Evolutionary conservation across 441 rosid genomes (phyloP), one percentile per base, ranked within the genome.

Genomic region (Gossypium lobatum): DNA sequence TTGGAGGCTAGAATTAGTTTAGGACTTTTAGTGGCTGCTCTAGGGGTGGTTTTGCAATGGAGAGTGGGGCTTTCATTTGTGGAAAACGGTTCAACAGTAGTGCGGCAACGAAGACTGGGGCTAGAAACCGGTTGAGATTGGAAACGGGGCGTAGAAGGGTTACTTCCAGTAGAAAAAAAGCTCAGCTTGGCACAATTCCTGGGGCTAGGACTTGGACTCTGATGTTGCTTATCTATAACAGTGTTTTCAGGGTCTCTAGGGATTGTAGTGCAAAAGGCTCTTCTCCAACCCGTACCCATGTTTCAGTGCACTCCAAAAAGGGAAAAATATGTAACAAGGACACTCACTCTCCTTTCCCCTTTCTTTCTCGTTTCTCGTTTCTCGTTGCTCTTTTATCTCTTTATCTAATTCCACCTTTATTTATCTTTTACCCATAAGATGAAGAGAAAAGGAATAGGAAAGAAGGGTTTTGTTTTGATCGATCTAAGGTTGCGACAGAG

Each of bases 231-330:
- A 8, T 86, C 88, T 7, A 85, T 66, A 71, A 71, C 75, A 3
- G 75, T 50, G 1, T 81, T 75, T 39, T 87, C 91, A 25, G 86
- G 79, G 68, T 91, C 93, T 82, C 86, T 82, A 16, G 92, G 87
- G 31, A 87, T 83, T 14, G 93, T 85, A 2, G 95, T 92, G 86
- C 98, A 94, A 78, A 94, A 94, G 25, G 98, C 98, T 84, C 92
- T 87, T 76, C 98, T 90, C 98, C 97, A 94, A 67, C 98, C 93
- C 17, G 97, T 92, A 66, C 95, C 96, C 98, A 94, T 93, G 50
- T 25, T 57, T 73, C 59, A 62, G 20, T 13, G 59, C 37, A 59
- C 34, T 54, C 20, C 70, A 26, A 65, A 23, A 25, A 67, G 21
- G n/a, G 13, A 52, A 48, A 65, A 67, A 13, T 5, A 16, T 1